Percentiles rank a stretch among this genome's conserved stretches.
phyloP scores from a whole-genome alignment of 2,329 filamentous ascomycete species.

The Remersonia thermophila region DNA sequence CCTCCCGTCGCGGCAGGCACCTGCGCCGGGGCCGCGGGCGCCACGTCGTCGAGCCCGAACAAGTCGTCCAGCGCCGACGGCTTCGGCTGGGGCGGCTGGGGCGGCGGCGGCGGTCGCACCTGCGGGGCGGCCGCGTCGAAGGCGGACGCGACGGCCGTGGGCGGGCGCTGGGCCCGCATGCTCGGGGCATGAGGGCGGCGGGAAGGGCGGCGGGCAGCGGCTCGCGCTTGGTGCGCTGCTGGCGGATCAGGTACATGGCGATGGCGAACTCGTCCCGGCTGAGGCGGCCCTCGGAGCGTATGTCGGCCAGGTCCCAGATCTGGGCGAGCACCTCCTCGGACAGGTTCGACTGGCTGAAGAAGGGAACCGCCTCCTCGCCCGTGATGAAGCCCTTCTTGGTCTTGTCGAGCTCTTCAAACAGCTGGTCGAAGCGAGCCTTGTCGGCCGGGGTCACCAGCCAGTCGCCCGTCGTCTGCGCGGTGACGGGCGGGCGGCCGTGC shows the following conservation, averaged over 20 bases:
- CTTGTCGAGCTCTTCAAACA: constrained; percentile 77
- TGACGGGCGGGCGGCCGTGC: constrained; percentile 38
- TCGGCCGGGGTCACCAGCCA: constrained; percentile 78
- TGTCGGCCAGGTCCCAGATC: constrained; percentile 95
- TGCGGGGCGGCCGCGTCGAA: too few relatives aligned
- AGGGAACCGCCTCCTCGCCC: constrained; percentile 86
- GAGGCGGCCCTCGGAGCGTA: constrained; percentile 77
- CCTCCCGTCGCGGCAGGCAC: constrained; percentile 60
- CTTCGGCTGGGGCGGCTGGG: constrained; percentile 31
- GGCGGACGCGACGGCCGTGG: constrained; percentile 39
- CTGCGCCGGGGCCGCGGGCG: constrained; percentile 40
- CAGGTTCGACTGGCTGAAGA: constrained; percentile 85
- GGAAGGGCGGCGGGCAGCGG: constrained; percentile 67
- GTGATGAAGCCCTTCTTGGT: constrained; percentile 71
- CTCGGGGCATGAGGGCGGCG: constrained; percentile 74
- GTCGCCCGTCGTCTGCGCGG: constrained; percentile 39
- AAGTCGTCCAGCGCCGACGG: constrained; percentile 79
- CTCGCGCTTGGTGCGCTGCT: constrained; percentile 65
- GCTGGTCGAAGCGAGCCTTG: constrained; percentile 75
- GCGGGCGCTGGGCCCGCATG: constrained; percentile 53
- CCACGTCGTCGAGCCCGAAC: constrained; percentile 72
- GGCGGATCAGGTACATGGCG: constrained; percentile 91
- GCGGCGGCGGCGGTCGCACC: constrained; percentile 28
- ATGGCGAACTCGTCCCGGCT: constrained; percentile 89
- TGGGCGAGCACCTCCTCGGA: constrained; percentile 81